Percentiles rank a stretch among this genome's conserved stretches.
Conservation (phyloP, 2,329 filamentous ascomycete species). For the Verticillium zaregamsianum region DNA sequence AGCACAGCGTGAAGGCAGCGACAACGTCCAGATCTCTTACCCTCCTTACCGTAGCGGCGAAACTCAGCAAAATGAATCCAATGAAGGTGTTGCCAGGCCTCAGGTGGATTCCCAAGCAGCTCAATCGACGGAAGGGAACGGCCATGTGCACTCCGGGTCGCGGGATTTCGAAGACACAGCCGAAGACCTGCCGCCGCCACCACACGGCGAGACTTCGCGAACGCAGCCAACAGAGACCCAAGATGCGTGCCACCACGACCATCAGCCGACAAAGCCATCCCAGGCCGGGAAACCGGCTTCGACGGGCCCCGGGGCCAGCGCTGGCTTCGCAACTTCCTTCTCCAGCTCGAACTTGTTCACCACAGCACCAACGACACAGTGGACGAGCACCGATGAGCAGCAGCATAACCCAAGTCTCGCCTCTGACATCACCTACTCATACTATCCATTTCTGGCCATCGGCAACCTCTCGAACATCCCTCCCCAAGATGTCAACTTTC, state of each 20-base stretch:
- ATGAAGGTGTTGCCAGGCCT: neutral
- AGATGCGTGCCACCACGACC: neutral
- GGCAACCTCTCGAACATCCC: slow-evolving; percentile 28
- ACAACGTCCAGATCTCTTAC: slow-evolving; percentile 22
- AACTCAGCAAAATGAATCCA: neutral
- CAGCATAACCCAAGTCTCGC: slow-evolving; percentile 16
- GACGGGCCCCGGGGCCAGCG: neutral
- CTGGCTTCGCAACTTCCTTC: neutral
- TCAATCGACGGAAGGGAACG: neutral
- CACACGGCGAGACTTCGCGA: neutral
- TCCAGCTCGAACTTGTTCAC: neutral
- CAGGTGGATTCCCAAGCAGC: neutral
- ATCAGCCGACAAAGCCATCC: neutral
- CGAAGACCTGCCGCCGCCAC: neutral
- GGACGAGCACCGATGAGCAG: slow-evolving; percentile 7
- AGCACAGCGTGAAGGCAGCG: slow-evolving; percentile 20
- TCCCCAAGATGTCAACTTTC: slow-evolving; percentile 41
- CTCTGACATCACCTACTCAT: slow-evolving; percentile 34
- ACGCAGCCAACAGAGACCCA: neutral
- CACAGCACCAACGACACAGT: neutral
- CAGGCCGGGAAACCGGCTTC: neutral
- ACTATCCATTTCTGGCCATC: slow-evolving; percentile 37
- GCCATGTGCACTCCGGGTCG: neutral
- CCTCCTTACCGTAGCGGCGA: slow-evolving; percentile 17
- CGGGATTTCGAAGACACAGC: neutral